Evolutionary conservation across 805 yeast species (phyloP).

Genomic region (Wickerhamiella occidentalis): DNA sequence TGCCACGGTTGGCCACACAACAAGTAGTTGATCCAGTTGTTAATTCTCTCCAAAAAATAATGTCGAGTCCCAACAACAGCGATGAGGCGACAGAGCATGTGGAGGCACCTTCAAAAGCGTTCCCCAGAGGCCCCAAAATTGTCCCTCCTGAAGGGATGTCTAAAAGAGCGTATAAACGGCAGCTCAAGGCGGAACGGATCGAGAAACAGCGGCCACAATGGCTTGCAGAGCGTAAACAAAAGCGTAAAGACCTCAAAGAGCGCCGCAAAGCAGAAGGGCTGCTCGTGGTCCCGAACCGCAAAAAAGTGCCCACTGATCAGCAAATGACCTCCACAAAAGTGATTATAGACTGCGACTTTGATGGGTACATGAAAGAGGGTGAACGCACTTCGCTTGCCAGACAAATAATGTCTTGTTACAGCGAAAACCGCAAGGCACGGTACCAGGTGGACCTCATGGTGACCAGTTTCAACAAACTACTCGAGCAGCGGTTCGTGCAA

Average conservation of each 20-base stretch:
- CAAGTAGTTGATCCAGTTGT: not conserved
- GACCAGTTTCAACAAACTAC: slow-evolving; percentile 51
- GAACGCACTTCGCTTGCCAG: slow-evolving; percentile 56
- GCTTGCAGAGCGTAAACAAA: slow-evolving; percentile 41
- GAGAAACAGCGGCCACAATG: slow-evolving; percentile 55
- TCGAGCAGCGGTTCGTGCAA: slow-evolving; percentile 57
- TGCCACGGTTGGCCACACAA: slow-evolving; percentile 3
- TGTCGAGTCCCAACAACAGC: not conserved
- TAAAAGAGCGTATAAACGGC: slow-evolving; percentile 70
- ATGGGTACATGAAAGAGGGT: slow-evolving; percentile 72
- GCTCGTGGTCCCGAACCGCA: slow-evolving; percentile 8
- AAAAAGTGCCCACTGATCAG: slow-evolving; percentile 10
- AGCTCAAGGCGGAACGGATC: slow-evolving; percentile 44
- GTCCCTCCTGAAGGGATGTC: slow-evolving; percentile 76
- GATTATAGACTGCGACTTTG: slow-evolving; percentile 83
- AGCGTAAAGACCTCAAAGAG: slow-evolving; percentile 34
- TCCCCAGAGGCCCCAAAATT: slow-evolving; percentile 6
- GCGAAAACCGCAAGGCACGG: slow-evolving; percentile 55
- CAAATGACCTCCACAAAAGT: slow-evolving; percentile 26
- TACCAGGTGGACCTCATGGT: slow-evolving; percentile 48
- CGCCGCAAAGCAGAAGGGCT: slow-evolving; percentile 24
- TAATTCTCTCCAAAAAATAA: not conserved
- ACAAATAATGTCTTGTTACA: slow-evolving; percentile 73
- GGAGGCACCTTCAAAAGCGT: not conserved
- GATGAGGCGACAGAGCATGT: not conserved